Base-by-base conservation (phyloP, 805 yeast genomes). In the Wickerhamomyces chambardii region DNA sequence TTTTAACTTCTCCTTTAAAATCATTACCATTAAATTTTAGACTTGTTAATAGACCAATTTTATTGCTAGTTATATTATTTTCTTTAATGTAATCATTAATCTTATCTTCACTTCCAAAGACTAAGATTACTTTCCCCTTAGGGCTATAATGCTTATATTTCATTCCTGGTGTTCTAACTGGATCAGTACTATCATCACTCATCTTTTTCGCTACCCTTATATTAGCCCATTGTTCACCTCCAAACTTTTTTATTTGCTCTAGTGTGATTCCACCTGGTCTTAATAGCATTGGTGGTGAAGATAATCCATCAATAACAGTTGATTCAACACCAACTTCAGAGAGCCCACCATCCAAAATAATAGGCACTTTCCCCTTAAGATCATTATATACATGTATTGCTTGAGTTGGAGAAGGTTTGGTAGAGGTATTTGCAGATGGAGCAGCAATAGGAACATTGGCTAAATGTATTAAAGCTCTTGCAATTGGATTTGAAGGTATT, bases 131-230 rank as follows among this genome's bases (percentile, higher is more conserved):
- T 39, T 71, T 75, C 0, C 97, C 95, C 2, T 70, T 70, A 4
- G 98, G 98, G 0, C 96, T 84, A 55, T 92, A 92, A 56, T 92
- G 98, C 46, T 84, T 78, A 55, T 92, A 92, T 53, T 92, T 92
- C 98, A 92, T 92, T 0, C 98, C 98, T 0, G 98, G 98, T 0
- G 98, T 92, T 46, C 83, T 71, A 0, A 83, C 94, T 1, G 78
- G 69, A 43, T 85, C 97, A 15, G 78, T 83, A 2, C 58, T 57
- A 6, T 53, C 63, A 3, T 53, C 51, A 5, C 85, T 85, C 2
- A 75, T 73, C 43, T 69, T 71, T 44, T 75, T 80, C 8, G 84
- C 87, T 5, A 83, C 59, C 6, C 73, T 56, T 2, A 84, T 72
- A 33, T 75, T 55, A 6, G 56, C 47, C 97, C 97, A 89, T 11